Evolutionary conservation across 352 stramenopile species (phyloP).

Genomic region (Plasmopara viticola): DNA sequence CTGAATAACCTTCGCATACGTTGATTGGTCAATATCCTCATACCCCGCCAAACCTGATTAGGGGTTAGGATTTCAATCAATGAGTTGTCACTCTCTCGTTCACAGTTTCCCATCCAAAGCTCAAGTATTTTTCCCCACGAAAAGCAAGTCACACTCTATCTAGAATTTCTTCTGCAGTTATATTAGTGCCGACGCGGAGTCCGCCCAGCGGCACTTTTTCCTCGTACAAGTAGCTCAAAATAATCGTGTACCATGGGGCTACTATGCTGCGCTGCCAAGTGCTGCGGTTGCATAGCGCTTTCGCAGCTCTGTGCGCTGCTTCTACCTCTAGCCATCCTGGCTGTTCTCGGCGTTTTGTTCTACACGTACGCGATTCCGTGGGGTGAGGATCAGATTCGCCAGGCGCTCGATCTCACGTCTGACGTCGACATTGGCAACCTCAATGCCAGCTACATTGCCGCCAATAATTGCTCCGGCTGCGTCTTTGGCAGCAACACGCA

Average conservation of each 20-base stretch:
- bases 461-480: slow-evolving; percentile 80
- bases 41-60: too few relatives aligned
- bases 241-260: slow-evolving; percentile 31
- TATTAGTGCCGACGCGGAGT: too few relatives aligned
- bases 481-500: slow-evolving; percentile 78
- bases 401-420: slow-evolving; percentile 36
- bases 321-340: slow-evolving; percentile 45
- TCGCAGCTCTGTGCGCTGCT: slow-evolving; percentile 63
- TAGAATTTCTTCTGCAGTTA: too few relatives aligned
- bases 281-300: slow-evolving; percentile 69
- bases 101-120: too few relatives aligned
- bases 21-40: too few relatives aligned
- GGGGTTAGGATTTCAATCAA: too few relatives aligned
- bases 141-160: too few relatives aligned
- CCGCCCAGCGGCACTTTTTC: too few relatives aligned
- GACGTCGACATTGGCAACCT: slow-evolving; percentile 49
- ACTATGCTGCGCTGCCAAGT: slow-evolving; percentile 54
- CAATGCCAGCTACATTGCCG: slow-evolving; percentile 37
- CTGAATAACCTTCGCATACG: too few relatives aligned
- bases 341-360: slow-evolving; percentile 51
- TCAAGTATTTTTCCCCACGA: too few relatives aligned
- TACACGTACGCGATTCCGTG: slow-evolving; percentile 68
- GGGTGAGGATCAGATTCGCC: slow-evolving; percentile 67
- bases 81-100: too few relatives aligned
- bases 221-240: too few relatives aligned